Base-by-base conservation (phyloP, 2,329 filamentous ascomycete species). In the Arthrobotrys sinensis region DNA sequence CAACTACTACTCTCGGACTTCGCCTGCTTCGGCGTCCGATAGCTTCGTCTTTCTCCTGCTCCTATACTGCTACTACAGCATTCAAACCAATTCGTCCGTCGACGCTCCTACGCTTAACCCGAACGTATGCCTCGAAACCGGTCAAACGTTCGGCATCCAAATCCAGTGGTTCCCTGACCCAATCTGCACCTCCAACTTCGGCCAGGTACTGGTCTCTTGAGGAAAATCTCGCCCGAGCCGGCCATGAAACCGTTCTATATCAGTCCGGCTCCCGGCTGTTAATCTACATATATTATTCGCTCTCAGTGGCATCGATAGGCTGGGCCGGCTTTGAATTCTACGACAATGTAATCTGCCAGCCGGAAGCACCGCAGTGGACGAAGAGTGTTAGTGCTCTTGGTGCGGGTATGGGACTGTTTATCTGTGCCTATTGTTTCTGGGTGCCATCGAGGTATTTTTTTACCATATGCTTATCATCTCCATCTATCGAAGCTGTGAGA, bases 181-280 rank as follows among this genome's bases (percentile, higher is more conserved):
- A 45, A 40, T 34, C 53, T n/a, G 19, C 36, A 48, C n/a, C 60
- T 12, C 40, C 57, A 28, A 11, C 28, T n/a, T 50, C 62, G 7
- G 38, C 43, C 4, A 50, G 60, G 16, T 77, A 77, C 62, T 77
- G 46, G 28, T 77, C 73, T 12, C 48, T 77, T 12, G 73, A 77
- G 50, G 73, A 77, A 40, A 77, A 77, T 52, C 73, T 77, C 48
- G 73, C 65, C 10, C 66, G 52, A 12, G 60, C 73, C 14, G 73
- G 73, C 34, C 73, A 77, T 16, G 73, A 77, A 67, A 77, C 73
- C n/a, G 73, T 77, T 3, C 73, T 77, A 11, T 77, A 77, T 14
- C 73, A 77, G 53, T 77, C 73, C 50, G 66, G 67, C 14, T 65
- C 73, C 6, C 57, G 73, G 28, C 21, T 71, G 32, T 16, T 77